Evolutionary conservation across 1,284 basidiomycete genomes (phyloP).

Genomic region (Takashimella tepidaria): DNA sequence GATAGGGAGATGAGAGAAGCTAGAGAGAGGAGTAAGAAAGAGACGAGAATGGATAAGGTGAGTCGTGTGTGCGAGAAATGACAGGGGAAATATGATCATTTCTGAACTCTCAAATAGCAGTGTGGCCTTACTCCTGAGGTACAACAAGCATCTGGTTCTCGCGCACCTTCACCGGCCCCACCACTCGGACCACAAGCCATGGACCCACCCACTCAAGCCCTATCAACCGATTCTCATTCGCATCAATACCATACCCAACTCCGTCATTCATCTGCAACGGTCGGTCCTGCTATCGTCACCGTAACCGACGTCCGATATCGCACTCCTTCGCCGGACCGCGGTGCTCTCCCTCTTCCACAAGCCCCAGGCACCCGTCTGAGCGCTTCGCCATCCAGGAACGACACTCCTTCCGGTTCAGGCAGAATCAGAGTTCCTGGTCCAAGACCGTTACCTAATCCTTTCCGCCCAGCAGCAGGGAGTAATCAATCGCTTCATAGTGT

Average conservation of each 20-base stretch:
- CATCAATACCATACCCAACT: slow-evolving; percentile 2
- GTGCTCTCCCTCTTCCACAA: slow-evolving; percentile 10
- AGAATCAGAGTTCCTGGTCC: slow-evolving; percentile 19
- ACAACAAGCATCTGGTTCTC: slow-evolving; percentile 25
- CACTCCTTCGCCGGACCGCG: slow-evolving; percentile 30
- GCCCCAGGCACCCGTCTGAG: slow-evolving; percentile 12
- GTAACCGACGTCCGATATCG: slow-evolving; percentile 20
- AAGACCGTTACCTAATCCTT: slow-evolving; percentile 37
- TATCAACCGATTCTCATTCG: background rate
- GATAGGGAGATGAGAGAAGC: slow-evolving; percentile 40
- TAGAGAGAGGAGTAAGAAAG: slow-evolving; percentile 45
- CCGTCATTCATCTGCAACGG: slow-evolving; percentile 5
- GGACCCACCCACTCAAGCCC: background rate
- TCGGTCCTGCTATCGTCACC: slow-evolving; percentile 4
- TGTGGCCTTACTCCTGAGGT: background rate
- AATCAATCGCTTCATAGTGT: slow-evolving; percentile 5
- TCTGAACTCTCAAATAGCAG: slow-evolving; percentile 4
- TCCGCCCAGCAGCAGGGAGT: slow-evolving; percentile 14
- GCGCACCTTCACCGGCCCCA: slow-evolving; percentile 35
- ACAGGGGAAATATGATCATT: slow-evolving; percentile 18
- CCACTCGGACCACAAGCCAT: background rate
- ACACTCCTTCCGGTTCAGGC: slow-evolving; percentile 27
- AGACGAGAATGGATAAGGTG: slow-evolving; percentile 41
- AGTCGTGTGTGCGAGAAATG: slow-evolving; percentile 16
- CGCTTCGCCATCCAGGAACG: slow-evolving; percentile 17